A percentile compares a stretch with the other conserved stretches of the same genome.
These are phyloP conservation scores for Panicum miliaceum DNA, from an alignment of 176 grass and related monocot species.

Conservation along the genomic window DNA sequence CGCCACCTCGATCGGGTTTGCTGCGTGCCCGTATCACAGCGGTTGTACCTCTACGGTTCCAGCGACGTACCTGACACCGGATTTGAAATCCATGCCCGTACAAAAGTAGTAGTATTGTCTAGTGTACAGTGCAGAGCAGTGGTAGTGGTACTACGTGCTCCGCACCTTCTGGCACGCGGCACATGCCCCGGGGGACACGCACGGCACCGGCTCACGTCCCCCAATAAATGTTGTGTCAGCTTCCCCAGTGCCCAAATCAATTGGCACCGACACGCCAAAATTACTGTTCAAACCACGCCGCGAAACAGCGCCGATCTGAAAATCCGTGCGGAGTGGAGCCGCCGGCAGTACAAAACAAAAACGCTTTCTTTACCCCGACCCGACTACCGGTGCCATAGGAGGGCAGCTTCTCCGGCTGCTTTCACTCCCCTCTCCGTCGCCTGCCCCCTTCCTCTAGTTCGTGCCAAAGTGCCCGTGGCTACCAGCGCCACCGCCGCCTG, in stretches of 20 bases:
- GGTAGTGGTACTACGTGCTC: too few relatives aligned
- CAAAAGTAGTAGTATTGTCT: too few relatives aligned
- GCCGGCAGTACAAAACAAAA: conserved; percentile 9
- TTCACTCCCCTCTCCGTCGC: background rate
- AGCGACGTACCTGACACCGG: too few relatives aligned
- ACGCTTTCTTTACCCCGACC: background rate
- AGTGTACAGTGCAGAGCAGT: too few relatives aligned
- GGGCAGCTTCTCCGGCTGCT: conserved; percentile 1
- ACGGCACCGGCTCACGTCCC: background rate
- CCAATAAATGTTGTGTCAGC: background rate
- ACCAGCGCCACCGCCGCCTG: background rate
- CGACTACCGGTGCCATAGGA: background rate
- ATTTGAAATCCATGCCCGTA: too few relatives aligned
- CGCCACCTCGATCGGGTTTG: too few relatives aligned
- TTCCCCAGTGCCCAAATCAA: background rate
- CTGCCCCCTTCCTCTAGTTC: background rate
- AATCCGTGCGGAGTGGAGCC: background rate
- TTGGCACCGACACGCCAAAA: background rate
- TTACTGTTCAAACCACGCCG: background rate
- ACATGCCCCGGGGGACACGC: background rate
- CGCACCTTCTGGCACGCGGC: background rate
- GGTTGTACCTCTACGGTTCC: too few relatives aligned
- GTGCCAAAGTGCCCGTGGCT: background rate
- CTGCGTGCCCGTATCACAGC: too few relatives aligned
- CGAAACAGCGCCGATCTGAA: background rate